phyloP scores from a whole-genome alignment of 179 eudicot genomes.

The Corrigiola litoralis region DNA sequence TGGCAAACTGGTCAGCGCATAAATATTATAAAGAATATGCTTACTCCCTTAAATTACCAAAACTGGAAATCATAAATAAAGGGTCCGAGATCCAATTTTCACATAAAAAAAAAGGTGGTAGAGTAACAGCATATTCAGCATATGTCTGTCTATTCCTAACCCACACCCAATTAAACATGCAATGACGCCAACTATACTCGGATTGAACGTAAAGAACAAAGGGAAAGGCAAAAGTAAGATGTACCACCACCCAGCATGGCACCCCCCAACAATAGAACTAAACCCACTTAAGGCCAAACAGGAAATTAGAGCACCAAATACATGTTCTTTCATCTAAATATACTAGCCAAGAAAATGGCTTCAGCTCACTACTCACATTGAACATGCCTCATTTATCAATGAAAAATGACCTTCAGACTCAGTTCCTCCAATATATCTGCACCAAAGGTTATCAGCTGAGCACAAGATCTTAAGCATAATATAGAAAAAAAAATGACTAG shows the following conservation, averaged over 20 bases:
- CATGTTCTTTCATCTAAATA: background rate
- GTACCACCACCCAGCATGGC: too few relatives aligned
- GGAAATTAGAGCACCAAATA: background rate
- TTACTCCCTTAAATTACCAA: too few relatives aligned
- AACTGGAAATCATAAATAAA: background rate
- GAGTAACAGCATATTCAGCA: background rate
- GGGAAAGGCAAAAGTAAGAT: too few relatives aligned
- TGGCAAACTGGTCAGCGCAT: too few relatives aligned
- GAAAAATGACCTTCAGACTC: slow-evolving; percentile 90
- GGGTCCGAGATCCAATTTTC: background rate
- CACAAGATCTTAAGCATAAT: slow-evolving; percentile 6
- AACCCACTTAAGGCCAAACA: background rate
- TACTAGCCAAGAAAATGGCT: background rate
- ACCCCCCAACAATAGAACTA: too few relatives aligned
- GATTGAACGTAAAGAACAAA: too few relatives aligned
- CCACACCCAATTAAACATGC: background rate
- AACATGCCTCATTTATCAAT: slow-evolving; percentile 89
- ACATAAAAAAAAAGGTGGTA: background rate
- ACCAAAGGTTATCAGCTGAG: slow-evolving; percentile 15
- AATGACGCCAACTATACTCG: too few relatives aligned
- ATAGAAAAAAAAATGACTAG: background rate
- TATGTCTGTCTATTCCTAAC: too few relatives aligned
- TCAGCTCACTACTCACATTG: slow-evolving; percentile 79
- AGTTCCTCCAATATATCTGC: slow-evolving; percentile 89
- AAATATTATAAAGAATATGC: too few relatives aligned